Conservation (phyloP, 2,329 filamentous ascomycete genomes). For the Mycosphaerella arachidis region DNA sequence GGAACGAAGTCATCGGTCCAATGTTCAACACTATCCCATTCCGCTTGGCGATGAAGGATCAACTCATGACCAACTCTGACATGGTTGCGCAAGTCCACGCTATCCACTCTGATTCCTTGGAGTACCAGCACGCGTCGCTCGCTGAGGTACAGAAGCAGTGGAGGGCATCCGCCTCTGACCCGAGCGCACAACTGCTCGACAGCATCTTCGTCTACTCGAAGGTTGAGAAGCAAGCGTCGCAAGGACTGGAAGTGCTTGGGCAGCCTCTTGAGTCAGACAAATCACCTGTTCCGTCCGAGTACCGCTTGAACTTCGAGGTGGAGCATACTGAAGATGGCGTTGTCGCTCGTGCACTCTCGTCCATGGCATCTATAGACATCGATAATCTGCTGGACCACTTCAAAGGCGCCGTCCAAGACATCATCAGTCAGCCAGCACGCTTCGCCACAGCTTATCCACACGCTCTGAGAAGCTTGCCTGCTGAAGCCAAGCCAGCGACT, state of each 20-base stretch:
- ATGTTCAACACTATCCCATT: slow-evolving; percentile 17
- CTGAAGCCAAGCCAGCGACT: not conserved
- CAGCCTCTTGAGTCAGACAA: slow-evolving; percentile 11
- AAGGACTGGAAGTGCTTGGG: slow-evolving; percentile 2
- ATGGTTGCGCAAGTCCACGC: slow-evolving; percentile 5
- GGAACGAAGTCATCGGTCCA: slow-evolving; percentile 11
- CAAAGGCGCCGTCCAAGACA: slow-evolving; percentile 6
- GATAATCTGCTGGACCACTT: slow-evolving; percentile 10
- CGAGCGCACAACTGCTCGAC: slow-evolving; percentile 9
- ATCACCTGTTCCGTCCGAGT: slow-evolving; percentile 13
- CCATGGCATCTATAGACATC: slow-evolving; percentile 1
- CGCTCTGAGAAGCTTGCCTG: slow-evolving; percentile 9
- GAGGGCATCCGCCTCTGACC: slow-evolving; percentile 1
- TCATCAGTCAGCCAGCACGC: slow-evolving; percentile 8
- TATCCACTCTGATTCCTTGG: slow-evolving; percentile 7
- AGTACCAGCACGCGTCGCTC: slow-evolving; percentile 14
- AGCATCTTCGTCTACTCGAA: slow-evolving; percentile 15
- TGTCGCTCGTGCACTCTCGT: slow-evolving; percentile 9
- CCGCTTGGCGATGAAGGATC: slow-evolving; percentile 11
- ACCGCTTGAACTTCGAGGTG: slow-evolving; percentile 14
- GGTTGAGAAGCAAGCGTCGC: slow-evolving; percentile 1
- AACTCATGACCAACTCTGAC: slow-evolving; percentile 8
- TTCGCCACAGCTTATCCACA: slow-evolving; percentile 11
- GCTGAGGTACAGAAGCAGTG: slow-evolving; percentile 14
- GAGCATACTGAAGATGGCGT: slow-evolving; percentile 10